Evolutionary conservation across 805 yeast species (phyloP).

Genomic region (Zygosaccharomyces bailii): DNA sequence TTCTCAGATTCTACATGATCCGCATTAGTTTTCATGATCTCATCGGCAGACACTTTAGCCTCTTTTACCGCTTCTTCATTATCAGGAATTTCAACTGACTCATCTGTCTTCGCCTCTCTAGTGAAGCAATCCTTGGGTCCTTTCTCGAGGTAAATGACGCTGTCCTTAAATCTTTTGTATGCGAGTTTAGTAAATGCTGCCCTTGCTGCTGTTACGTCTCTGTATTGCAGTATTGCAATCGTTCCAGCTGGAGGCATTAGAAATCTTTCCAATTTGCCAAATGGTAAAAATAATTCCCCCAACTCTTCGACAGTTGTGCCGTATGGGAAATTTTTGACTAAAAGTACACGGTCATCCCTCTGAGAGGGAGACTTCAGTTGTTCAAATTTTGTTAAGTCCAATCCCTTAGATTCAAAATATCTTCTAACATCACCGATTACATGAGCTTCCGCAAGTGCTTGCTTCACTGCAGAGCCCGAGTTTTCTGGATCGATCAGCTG

Average conservation of each 20-base stretch:
- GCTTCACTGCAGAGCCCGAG: constrained; percentile 87
- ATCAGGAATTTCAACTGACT: constrained; percentile 28
- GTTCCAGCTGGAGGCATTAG: constrained; percentile 97
- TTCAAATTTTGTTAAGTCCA: constrained; percentile 71
- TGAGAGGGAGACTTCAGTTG: constrained; percentile 44
- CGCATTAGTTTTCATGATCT: constrained; percentile 41
- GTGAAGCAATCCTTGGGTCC: constrained; percentile 84
- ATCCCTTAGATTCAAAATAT: constrained; percentile 81
- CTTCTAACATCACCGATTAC: constrained; percentile 87
- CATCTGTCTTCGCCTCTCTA: constrained; percentile 47
- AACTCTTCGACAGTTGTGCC: constrained; percentile 81
- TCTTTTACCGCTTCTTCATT: constrained; percentile 37
- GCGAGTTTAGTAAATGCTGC: constrained; percentile 85
- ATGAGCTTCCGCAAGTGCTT: constrained; percentile 95
- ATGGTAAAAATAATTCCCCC: constrained; percentile 73
- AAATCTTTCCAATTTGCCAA: constrained; percentile 75
- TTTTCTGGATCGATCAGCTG: constrained; percentile 85
- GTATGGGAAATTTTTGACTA: constrained; percentile 87
- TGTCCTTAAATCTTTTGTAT: constrained; percentile 80
- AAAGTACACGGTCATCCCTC: constrained; percentile 73
- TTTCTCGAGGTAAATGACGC: constrained; percentile 85
- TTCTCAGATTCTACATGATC: constrained; percentile 34
- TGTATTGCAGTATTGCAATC: constrained; percentile 87
- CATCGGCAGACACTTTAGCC: constrained; percentile 26
- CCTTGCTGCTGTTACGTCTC: constrained; percentile 80